Base-by-base conservation (phyloP, 768 basidiomycete species). In the Calocybe cyanea region DNA sequence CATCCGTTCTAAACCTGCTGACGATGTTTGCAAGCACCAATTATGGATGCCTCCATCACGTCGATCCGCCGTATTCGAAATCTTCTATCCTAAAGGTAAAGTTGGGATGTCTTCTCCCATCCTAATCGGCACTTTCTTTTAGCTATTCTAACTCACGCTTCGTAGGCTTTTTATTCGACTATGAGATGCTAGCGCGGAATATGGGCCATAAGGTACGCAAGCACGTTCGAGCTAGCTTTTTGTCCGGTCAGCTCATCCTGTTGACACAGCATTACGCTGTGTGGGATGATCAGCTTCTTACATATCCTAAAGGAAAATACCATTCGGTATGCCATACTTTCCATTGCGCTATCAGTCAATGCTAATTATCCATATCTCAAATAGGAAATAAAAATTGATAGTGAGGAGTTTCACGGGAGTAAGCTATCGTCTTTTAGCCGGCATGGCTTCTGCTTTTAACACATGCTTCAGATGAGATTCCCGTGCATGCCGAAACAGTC, bases 31-130 rank as follows among this genome's bases (percentile, higher is more conserved):
- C 14, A 23, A 60, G 55, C 81, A 83, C 57, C 64, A 84, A 34
- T 66, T 87, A 43, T 78, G 79, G 75, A 85, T 87, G 83, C 77
- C 83, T 25, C 63, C 68, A n/a, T 78, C 79, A 3, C 70, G 72
- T 5, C 63, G 73, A 34, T 76, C 81, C n/a, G 78, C 83, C 17
- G 77, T 85, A 14, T 79, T 87, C 54, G 85, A 88, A 63, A 77
- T 87, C 25, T 78, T 87, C 63, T 71, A 66, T 52, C 83, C 83
- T 0, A 64, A 62, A 31, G 83, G 83, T 46, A 28, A 17, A 10
- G 21, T n/a, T 14, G 5, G 7, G n/a, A 28, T 28, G 25, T 6
- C 25, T 28, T 35, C 9, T 33, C 77, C 30, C 34, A 8, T 17
- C n/a, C 17, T 28, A 28, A 41, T n/a, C 19, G 8, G 18, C 24